Evolutionary conservation across 2,329 filamentous ascomycete species (phyloP), one percentile per base, ranked within the genome.

Genomic region (Ophiostoma populinum): DNA sequence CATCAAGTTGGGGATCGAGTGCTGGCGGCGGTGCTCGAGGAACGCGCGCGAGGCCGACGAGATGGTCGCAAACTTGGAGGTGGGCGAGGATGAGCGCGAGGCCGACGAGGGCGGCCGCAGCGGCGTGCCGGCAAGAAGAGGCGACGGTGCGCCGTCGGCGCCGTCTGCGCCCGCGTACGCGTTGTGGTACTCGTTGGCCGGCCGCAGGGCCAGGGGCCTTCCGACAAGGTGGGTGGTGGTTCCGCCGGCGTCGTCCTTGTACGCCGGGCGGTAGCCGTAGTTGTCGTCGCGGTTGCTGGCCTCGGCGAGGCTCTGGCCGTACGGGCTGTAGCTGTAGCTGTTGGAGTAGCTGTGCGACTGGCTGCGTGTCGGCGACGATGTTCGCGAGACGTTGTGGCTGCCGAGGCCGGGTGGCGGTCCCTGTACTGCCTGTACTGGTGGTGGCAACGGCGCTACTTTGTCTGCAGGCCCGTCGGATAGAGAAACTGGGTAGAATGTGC

Each of bases 1-100:
- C 36, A 55, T 45, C 36, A 53, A 42, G 43, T 50, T 56, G 18
- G 55, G 48, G 26, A 55, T 51, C 5, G 54, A 56, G 37, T 51
- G 49, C 43, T 55, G 53, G 34, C 55, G 50, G 27, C 47, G 49
- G 37, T 55, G 55, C 29, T 40, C 40, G 28, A 46, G 32, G 16
- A 43, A 42, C 10, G 43, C 36, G 37, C 42, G 40, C 35, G 37
- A 44, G 21, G 39, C 37, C 35, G 43, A 43, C 33, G 34, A 41
- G 36, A 41, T 28, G 12, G 39, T 38, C 2, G 41, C 25, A 30
- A 41, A 41, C 11, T 34, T 32, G 6, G 39, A 40, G 6, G 43
- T 37, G 1, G 36, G 21, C 9, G 38, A 12, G 3, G 36, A 13
- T 8, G 28, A 20, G 25, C 33, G 24, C 5, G 39, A 29, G 15